Evolutionary conservation across 129 eudicot genomes (phyloP).

Genomic region (Lactuca saligna): DNA sequence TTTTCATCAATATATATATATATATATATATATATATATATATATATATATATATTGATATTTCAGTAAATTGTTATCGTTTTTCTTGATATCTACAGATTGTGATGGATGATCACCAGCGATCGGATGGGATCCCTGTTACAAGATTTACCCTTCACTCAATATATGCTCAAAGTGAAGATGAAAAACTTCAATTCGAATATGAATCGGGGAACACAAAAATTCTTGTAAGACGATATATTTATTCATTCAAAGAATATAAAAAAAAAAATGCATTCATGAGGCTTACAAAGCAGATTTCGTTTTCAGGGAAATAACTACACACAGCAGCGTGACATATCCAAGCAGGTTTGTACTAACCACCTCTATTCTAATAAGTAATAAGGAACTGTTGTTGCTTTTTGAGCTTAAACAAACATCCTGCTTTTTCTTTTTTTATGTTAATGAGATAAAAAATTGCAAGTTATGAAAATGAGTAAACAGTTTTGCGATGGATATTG

Average conservation of each 20-base stretch:
- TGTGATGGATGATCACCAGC: conserved; percentile 96
- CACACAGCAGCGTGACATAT: conserved; percentile 74
- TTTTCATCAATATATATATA: too few species aligned
- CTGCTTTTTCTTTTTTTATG: too few species aligned
- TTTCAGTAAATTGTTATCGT: not conserved
- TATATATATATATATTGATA: not conserved
- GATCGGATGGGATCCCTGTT: conserved; percentile 93
- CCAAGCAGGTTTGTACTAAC: conserved; percentile 58
- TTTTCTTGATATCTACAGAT: conserved; percentile 48
- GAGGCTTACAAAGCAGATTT: not conserved
- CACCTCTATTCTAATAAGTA: not conserved
- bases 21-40: too few species aligned
- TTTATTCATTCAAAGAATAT: not conserved
- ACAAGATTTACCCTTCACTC: conserved; percentile 86
- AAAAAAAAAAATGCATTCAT: not conserved
- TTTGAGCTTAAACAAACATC: not conserved
- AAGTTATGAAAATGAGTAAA: too few species aligned
- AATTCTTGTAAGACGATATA: conserved; percentile 59
- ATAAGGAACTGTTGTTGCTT: not conserved
- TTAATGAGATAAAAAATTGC: too few species aligned
- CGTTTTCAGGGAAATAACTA: conserved; percentile 65
- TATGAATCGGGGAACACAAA: conserved; percentile 97
- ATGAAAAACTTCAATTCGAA: conserved; percentile 90
- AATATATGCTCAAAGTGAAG: conserved; percentile 92
- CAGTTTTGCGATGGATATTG: too few species aligned